Base-by-base conservation (phyloP, 371 early-diverging fungal species). In the Sanchytrium tribonematis region DNA sequence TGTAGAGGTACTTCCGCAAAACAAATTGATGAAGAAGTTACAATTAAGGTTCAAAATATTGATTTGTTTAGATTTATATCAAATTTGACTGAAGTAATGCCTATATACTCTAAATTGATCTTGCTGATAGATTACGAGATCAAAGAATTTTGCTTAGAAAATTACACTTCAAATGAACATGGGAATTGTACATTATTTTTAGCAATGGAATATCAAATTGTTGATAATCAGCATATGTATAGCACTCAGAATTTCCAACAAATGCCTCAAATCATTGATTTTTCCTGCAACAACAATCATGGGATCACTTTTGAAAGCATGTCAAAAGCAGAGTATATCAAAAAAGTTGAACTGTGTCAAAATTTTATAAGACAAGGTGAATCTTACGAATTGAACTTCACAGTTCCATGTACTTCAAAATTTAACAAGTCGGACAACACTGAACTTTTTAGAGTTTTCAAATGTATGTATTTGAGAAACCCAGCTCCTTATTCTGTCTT, bases 341-440 rank as follows among this genome's bases (percentile, higher is more conserved):
- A 75, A 0, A 81, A 84, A 16, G 85, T 95, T 31, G 75, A 74
- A 48, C 70, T 74, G 30, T 83, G 89, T 29, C 74, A 86, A 28
- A 73, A 81, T 22, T 77, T 79, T 66, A 96, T 96, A 71, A 71
- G 77, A 0, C 82, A 84, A 71, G 97, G 97, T 30, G 93, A 96
- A 74, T 84, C 91, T 1, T 96, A 96, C 74, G 94, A 96, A 74
- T 74, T 93, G 0, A 93, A 93, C 74, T 73, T 96, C 69, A 96
- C 97, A 0, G 91, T 88, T 0, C 88, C 31, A 84, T 90, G 74
- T 77, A 81, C 28, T 2, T 30, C 29, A 28, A 31, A 72, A 28
- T 29, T 71, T 28, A 29, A n/a, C 31, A n/a, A 27, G n/a, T 71
- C n/a, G 12, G 29, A 12, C 27, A 66, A 1, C 71, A 73, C 32